phyloP scores from a whole-genome alignment of 2,329 filamentous ascomycete species.

The Colletotrichum chrysophilum region DNA sequence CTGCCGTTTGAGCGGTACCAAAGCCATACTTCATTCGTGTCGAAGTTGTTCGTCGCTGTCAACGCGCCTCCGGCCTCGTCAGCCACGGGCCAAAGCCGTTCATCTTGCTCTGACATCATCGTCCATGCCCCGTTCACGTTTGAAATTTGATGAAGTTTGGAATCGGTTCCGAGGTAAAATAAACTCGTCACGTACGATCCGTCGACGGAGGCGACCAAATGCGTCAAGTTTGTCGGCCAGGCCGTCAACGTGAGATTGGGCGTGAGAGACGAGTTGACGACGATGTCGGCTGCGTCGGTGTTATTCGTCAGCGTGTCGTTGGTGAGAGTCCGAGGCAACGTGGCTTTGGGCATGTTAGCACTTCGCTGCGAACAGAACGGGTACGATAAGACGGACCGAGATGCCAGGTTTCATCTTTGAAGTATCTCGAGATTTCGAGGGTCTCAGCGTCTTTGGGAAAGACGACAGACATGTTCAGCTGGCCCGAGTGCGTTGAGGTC shows the following conservation, averaged over 20 bases:
- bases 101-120: slow-evolving; percentile 25
- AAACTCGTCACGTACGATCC: slow-evolving; percentile 27
- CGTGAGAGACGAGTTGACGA: not conserved
- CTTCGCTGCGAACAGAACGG: not conserved
- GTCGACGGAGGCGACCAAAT: slow-evolving; percentile 23
- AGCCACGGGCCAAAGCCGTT: slow-evolving; percentile 33
- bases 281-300: not conserved
- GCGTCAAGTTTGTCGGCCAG: not conserved
- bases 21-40: slow-evolving; percentile 29
- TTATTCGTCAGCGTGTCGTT: slow-evolving; percentile 4
- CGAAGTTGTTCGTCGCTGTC: slow-evolving; percentile 31
- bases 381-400: slow-evolving; percentile 28
- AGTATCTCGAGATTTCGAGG: slow-evolving; percentile 34
- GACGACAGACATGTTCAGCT: slow-evolving; percentile 38
- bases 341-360: slow-evolving; percentile 30
- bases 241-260: slow-evolving; percentile 8
- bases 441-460: slow-evolving; percentile 35
- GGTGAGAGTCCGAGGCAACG: slow-evolving; percentile 35
- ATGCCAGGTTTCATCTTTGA: slow-evolving; percentile 34
- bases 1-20: slow-evolving; percentile 38
- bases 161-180: slow-evolving; percentile 43
- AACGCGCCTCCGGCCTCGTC: slow-evolving; percentile 33
- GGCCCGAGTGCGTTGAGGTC: slow-evolving; percentile 29
- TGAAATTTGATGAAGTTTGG: slow-evolving; percentile 32
- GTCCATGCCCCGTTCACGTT: slow-evolving; percentile 34